These are phyloP conservation scores for Lichtheimia corymbifera DNA, from an alignment of 371 early-diverging fungal genomes.

Conservation along the genomic window DNA sequence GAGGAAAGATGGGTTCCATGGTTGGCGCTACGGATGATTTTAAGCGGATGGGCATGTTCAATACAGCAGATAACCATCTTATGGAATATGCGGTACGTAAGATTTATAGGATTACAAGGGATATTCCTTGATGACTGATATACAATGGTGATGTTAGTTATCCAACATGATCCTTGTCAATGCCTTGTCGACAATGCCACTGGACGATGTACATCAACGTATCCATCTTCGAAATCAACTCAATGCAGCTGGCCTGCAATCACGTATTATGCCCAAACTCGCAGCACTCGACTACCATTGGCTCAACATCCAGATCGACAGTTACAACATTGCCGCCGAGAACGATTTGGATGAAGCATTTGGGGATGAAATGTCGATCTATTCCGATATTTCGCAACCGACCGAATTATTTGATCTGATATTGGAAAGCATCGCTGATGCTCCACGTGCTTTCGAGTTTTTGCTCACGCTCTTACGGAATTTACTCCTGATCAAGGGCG, in stretches of 20 bases:
- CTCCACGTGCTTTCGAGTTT: slow-evolving; percentile 65
- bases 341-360: slow-evolving; percentile 48
- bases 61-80: slow-evolving; percentile 67
- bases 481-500: slow-evolving; percentile 74
- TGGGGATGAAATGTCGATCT: slow-evolving; percentile 17
- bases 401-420: slow-evolving; percentile 69
- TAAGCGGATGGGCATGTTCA: slow-evolving; percentile 50
- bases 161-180: slow-evolving; percentile 84
- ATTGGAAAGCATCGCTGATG: slow-evolving; percentile 59
- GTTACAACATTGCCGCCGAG: slow-evolving; percentile 72
- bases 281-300: slow-evolving; percentile 62
- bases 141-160: slow-evolving; percentile 37
- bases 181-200: slow-evolving; percentile 68
- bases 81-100: slow-evolving; percentile 73
- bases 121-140: not conserved
- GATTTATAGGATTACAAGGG: too few species aligned
- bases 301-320: slow-evolving; percentile 70
- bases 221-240: slow-evolving; percentile 78
- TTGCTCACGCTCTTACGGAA: slow-evolving; percentile 70
- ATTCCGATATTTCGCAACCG: slow-evolving; percentile 58
- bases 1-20: slow-evolving; percentile 66
- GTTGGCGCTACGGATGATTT: slow-evolving; percentile 67
- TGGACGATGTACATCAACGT: slow-evolving; percentile 66
- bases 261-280: slow-evolving; percentile 59
- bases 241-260: slow-evolving; percentile 63